Evolutionary conservation across 805 yeast genomes (phyloP), one percentile per base, ranked within the genome.

Genomic region (Candida ortonii): DNA sequence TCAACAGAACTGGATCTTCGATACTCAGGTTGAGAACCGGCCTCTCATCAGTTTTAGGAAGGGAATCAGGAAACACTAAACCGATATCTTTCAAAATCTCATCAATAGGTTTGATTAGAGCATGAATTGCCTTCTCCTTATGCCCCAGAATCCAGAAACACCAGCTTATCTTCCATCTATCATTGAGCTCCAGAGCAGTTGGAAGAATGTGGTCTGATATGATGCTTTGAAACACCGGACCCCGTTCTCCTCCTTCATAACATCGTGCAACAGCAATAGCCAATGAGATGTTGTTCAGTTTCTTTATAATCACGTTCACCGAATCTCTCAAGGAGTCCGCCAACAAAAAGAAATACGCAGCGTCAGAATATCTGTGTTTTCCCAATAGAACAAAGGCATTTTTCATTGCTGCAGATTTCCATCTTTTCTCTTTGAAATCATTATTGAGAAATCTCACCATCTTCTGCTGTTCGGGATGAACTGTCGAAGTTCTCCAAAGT

Each of bases 331-430:
- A 60, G 1, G 88, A 67, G 32, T 71, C 88, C 0, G 84, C 96
- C 9, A 90, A 66, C 22, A 90, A 59, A 59, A 90, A 90, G 55
- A 93, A 89, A 15, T 81, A 78, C 0, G 97, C 96, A 0, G 97
- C 95, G 58, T 88, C 94, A 55, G 73, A 63, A 51, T 72, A 84
- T 25, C 97, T 65, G 57, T 89, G 98, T 51, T 87, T 87, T 42
- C 97, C 85, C 44, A 93, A 58, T 26, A 90, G 63, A 0, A 86
- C 97, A 66, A 77, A 90, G 0, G 97, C 97, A 61, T 90, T 90
- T 52, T 93, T 93, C 49, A 78, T 59, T 0, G 97, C 97, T 1
- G 97, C 96, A 0, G 84, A 69, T 47, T 68, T 75, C 96, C 97
- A 89, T 32, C 96, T 67, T 11, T 71, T 69, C 34, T 79, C 76